These are phyloP conservation scores for Leptodermis oblonga DNA, from an alignment of 257 asterid species.

Conservation along the genomic window DNA sequence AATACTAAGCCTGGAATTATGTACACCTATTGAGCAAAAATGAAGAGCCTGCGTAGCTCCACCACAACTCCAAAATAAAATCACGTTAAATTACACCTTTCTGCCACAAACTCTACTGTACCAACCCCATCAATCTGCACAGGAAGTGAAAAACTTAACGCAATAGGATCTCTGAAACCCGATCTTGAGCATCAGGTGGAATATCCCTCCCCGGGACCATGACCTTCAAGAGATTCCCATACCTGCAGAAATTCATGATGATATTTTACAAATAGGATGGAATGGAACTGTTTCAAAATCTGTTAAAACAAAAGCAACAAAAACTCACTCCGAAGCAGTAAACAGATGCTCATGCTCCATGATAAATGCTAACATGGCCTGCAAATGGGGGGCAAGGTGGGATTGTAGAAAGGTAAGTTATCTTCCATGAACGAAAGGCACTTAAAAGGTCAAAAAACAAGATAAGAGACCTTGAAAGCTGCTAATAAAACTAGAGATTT, in stretches of 20 bases:
- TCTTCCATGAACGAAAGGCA: background rate
- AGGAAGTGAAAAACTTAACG: constrained; percentile 26
- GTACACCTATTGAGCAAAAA: constrained; percentile 16
- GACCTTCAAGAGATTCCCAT: constrained; percentile 62
- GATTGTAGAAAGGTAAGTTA: background rate
- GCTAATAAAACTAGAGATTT: constrained; percentile 9
- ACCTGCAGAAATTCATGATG: constrained; percentile 43
- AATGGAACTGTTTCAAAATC: background rate
- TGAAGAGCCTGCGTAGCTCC: constrained; percentile 22
- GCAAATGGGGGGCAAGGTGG: constrained; percentile 25
- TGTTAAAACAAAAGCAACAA: background rate
- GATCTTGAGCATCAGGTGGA: constrained; percentile 78
- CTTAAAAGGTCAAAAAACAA: background rate
- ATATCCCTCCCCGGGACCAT: constrained; percentile 94
- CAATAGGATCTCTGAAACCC: constrained; percentile 56
- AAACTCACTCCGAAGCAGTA: constrained; percentile 74
- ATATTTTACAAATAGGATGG: constrained; percentile 3
- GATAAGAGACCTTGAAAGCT: constrained; percentile 4
- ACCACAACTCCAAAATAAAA: constrained; percentile 1
- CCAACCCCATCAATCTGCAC: constrained; percentile 19
- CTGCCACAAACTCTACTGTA: constrained; percentile 13
- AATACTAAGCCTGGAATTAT: constrained; percentile 14
- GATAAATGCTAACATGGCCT: constrained; percentile 92
- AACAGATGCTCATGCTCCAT: constrained; percentile 72
- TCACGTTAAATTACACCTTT: constrained; percentile 5